phyloP scores from a whole-genome alignment of 306 rosid species.

The Lathyrus sativus region DNA sequence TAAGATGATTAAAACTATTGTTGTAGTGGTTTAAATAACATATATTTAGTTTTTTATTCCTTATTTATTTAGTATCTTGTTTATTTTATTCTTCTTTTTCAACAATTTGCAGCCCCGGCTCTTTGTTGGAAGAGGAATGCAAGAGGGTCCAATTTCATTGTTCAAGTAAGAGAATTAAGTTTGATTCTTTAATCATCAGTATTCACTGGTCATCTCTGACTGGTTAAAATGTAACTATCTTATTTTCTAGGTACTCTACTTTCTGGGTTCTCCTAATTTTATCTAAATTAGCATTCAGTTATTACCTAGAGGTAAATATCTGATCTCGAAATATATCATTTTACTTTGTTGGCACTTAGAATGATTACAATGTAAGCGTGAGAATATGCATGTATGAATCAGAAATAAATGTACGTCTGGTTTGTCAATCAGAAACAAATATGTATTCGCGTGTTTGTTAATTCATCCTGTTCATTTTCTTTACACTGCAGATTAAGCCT shows the following conservation, averaged over 20 bases:
- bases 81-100: conserved; percentile 15
- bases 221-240: conserved; percentile 39
- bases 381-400: conserved; percentile 6
- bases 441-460: conserved; percentile 20
- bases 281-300: conserved; percentile 88
- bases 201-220: conserved; percentile 38
- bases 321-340: conserved; percentile 20
- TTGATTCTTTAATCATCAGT: conserved; percentile 33
- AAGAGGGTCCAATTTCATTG: conserved; percentile 77
- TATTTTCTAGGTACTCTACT: conserved; percentile 74
- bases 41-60: conserved; percentile 1
- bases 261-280: conserved; percentile 83
- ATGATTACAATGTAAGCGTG: conserved; percentile 18
- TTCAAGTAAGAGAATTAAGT: conserved; percentile 60
- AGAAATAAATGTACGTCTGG: conserved; percentile 7
- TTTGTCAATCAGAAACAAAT: not conserved
- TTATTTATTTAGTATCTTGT: not conserved
- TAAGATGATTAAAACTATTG: conserved; percentile 31
- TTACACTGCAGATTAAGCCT: conserved; percentile 77
- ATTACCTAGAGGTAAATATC: conserved; percentile 77
- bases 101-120: conserved; percentile 74
- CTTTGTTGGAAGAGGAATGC: conserved; percentile 99
- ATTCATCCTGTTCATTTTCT: conserved; percentile 28
- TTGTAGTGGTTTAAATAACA: conserved; percentile 25
- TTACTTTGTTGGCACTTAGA: conserved; percentile 12